A percentile compares a stretch with the other conserved stretches of the same genome.
Evolutionary conservation across 805 yeast genomes (phyloP).

Genomic region (Yarrowia sp.): DNA sequence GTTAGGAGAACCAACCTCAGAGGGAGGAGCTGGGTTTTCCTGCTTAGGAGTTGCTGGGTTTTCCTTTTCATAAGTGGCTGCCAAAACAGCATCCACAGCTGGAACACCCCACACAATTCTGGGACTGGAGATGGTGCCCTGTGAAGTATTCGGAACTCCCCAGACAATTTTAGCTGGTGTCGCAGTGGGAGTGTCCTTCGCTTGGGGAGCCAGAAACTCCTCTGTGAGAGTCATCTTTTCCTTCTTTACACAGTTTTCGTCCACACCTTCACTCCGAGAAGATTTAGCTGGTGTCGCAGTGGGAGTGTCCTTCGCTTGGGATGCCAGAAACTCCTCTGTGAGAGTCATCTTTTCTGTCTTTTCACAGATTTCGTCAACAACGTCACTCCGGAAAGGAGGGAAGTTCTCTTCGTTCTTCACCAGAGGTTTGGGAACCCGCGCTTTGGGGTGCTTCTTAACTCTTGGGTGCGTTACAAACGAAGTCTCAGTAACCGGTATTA

Average conservation of each 20-base stretch:
- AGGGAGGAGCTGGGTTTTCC: too few species aligned
- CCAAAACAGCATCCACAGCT: too few species aligned
- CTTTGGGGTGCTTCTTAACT: constrained; percentile 9
- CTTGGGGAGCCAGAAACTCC: background rate
- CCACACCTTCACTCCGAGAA: background rate
- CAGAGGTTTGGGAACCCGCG: constrained; percentile 1
- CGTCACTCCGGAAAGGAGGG: background rate
- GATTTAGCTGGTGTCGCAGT: background rate
- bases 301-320: too few species aligned
- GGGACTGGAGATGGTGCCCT: too few species aligned
- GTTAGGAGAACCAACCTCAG: background rate
- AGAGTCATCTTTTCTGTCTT: constrained; percentile 2
- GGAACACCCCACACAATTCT: too few species aligned
- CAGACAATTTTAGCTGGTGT: background rate
- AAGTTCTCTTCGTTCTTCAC: constrained; percentile 7
- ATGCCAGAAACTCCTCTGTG: background rate
- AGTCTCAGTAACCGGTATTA: too few species aligned
- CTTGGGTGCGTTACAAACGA: too few species aligned
- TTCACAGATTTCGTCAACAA: background rate
- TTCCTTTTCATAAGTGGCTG: too few species aligned
- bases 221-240: background rate
- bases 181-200: too few species aligned
- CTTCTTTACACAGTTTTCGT: background rate
- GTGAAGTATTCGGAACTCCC: background rate
- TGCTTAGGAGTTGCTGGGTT: too few species aligned